phyloP scores from a whole-genome alignment of 139 green algal species.

The Coelastrella sp. region DNA sequence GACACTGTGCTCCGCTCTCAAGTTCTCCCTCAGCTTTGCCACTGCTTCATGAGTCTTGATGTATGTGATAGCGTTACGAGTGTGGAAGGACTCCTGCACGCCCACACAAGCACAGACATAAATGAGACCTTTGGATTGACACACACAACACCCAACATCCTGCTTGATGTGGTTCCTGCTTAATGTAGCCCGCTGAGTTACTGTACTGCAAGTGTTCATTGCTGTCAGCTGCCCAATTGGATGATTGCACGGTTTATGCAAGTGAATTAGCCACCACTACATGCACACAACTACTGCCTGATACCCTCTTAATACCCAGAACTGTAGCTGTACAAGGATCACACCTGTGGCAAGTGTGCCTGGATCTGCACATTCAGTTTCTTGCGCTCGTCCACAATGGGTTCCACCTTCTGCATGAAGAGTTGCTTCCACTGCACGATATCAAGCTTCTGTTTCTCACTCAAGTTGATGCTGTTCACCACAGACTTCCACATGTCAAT shows the following conservation, averaged over 20 bases:
- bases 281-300: background rate
- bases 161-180: too few relatives aligned
- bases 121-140: too few relatives aligned
- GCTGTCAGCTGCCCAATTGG: too few relatives aligned
- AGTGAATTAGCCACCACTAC: too few relatives aligned
- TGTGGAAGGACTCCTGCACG: constrained; percentile 69
- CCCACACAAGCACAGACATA: background rate
- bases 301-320: background rate
- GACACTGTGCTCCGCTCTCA: constrained; percentile 71
- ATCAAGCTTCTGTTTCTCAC: constrained; percentile 65
- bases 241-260: too few relatives aligned
- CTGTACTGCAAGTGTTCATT: too few relatives aligned
- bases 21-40: constrained; percentile 75
- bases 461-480: constrained; percentile 66
- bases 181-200: too few relatives aligned
- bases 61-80: constrained; percentile 71
- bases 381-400: constrained; percentile 71
- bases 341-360: constrained; percentile 68
- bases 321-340: background rate
- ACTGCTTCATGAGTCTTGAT: constrained; percentile 78
- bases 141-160: too few relatives aligned
- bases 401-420: constrained; percentile 73
- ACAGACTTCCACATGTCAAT: constrained; percentile 75
- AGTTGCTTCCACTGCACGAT: constrained; percentile 74
- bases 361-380: constrained; percentile 77